phyloP scores from a whole-genome alignment of 2,329 filamentous ascomycete species.

The Dactylellina sp. region DNA sequence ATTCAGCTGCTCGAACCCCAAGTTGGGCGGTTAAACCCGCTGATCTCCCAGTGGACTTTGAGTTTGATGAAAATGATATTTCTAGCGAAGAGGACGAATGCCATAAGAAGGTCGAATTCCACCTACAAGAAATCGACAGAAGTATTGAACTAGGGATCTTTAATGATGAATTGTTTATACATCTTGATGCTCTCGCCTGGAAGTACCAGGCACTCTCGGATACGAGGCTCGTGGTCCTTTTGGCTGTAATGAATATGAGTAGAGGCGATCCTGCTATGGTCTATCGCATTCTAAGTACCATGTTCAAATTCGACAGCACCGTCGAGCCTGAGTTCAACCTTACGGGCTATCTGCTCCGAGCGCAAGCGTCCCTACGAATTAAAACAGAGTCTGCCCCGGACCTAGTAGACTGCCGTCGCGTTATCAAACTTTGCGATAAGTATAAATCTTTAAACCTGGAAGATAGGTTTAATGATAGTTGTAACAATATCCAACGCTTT shows the following conservation, averaged over 20 bases:
- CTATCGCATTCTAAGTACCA: background rate
- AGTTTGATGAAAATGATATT: conserved; percentile 28
- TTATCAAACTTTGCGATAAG: conserved; percentile 27
- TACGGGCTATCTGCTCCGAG: conserved; percentile 8
- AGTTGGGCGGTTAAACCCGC: background rate
- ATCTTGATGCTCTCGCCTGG: background rate
- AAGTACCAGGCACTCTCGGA: background rate
- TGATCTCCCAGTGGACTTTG: background rate
- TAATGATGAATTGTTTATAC: conserved; percentile 1
- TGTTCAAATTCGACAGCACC: background rate
- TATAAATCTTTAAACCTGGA: background rate
- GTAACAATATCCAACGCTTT: background rate
- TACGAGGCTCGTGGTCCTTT: background rate
- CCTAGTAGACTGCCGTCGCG: conserved; percentile 8
- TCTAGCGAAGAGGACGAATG: conserved; percentile 8
- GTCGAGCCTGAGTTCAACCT: conserved; percentile 14
- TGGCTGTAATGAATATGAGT: background rate
- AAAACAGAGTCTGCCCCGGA: too few species aligned
- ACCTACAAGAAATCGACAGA: background rate
- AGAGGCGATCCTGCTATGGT: background rate
- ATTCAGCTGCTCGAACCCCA: background rate
- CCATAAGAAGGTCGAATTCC: conserved; percentile 2
- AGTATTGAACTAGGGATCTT: conserved; percentile 2
- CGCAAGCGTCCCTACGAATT: background rate
- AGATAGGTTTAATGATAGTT: too few species aligned